phyloP scores from a whole-genome alignment of 352 stramenopile genomes.

The Discostella stelligera region DNA sequence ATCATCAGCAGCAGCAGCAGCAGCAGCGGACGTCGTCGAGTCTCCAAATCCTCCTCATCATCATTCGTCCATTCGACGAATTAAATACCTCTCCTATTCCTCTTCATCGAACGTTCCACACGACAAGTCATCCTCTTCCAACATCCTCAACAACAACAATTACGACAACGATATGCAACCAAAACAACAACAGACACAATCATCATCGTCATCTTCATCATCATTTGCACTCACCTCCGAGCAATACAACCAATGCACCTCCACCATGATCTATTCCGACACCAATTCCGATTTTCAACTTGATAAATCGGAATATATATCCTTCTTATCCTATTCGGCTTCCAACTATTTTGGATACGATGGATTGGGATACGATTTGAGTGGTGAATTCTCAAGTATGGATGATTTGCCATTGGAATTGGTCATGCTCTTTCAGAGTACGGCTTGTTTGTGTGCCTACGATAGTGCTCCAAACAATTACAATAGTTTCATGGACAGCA shows the following conservation, averaged over 20 bases:
- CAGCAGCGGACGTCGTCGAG: too few relatives aligned
- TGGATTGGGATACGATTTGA: background rate
- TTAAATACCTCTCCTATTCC: too few relatives aligned
- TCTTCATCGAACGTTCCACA: too few relatives aligned
- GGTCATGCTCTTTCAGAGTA: constrained; percentile 33
- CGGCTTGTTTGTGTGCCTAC: constrained; percentile 26
- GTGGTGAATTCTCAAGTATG: constrained; percentile 5
- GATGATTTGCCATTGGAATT: constrained; percentile 25
- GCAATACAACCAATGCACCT: constrained; percentile 18
- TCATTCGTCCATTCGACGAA: too few relatives aligned
- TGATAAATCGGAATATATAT: constrained; percentile 13
- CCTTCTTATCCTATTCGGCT: constrained; percentile 22
- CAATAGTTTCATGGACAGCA: too few relatives aligned
- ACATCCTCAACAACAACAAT: too few relatives aligned
- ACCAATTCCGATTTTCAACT: constrained; percentile 22
- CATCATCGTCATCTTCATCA: background rate
- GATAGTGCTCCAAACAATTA: background rate
- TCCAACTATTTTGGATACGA: constrained; percentile 1
- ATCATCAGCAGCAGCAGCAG: too few relatives aligned
- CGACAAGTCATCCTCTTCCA: too few relatives aligned
- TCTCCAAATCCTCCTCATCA: too few relatives aligned
- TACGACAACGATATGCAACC: too few relatives aligned
- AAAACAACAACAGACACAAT: too few relatives aligned
- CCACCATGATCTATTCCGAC: constrained; percentile 9
- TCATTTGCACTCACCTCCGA: constrained; percentile 13